Conservation (phyloP, 2,329 filamentous ascomycete genomes). For the Diplodia sapinea region DNA sequence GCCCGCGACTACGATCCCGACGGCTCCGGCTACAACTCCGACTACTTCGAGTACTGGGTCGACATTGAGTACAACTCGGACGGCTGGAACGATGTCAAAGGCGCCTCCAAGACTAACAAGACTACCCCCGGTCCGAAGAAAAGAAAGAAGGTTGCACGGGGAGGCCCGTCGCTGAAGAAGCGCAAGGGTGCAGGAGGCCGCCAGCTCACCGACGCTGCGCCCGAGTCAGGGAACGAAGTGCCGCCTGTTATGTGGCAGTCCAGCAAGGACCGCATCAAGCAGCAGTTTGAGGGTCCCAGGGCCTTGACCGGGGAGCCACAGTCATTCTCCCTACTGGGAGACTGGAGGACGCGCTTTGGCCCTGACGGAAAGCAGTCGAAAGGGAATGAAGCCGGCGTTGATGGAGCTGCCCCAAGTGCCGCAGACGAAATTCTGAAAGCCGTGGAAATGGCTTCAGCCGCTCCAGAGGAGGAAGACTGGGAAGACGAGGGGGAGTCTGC, state of each 20-base stretch:
- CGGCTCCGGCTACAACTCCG: constrained; percentile 50
- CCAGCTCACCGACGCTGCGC: constrained; percentile 1
- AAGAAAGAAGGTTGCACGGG: constrained; percentile 32
- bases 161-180: constrained; percentile 34
- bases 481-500: constrained; percentile 29
- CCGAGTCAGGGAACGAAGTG: constrained; percentile 2
- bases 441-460: neutral
- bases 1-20: constrained; percentile 42
- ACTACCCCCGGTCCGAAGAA: constrained; percentile 42
- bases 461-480: constrained; percentile 18
- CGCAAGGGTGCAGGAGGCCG: constrained; percentile 27
- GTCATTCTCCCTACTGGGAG: constrained; percentile 50
- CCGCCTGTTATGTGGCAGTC: constrained; percentile 45
- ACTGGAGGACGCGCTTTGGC: constrained; percentile 52
- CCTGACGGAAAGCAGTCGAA: constrained; percentile 32
- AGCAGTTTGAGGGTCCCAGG: constrained; percentile 34
- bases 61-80: constrained; percentile 57
- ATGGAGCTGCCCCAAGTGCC: constrained; percentile 6
- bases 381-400: constrained; percentile 11
- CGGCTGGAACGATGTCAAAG: constrained; percentile 51
- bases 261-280: constrained; percentile 35
- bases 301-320: constrained; percentile 40
- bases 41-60: constrained; percentile 55
- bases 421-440: neutral
- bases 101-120: constrained; percentile 37